A percentile compares a stretch with the other conserved stretches of the same genome.
These are phyloP conservation scores for Colletotrichum shisoi DNA, from an alignment of 2,329 filamentous ascomycete genomes.

Conservation along the genomic window DNA sequence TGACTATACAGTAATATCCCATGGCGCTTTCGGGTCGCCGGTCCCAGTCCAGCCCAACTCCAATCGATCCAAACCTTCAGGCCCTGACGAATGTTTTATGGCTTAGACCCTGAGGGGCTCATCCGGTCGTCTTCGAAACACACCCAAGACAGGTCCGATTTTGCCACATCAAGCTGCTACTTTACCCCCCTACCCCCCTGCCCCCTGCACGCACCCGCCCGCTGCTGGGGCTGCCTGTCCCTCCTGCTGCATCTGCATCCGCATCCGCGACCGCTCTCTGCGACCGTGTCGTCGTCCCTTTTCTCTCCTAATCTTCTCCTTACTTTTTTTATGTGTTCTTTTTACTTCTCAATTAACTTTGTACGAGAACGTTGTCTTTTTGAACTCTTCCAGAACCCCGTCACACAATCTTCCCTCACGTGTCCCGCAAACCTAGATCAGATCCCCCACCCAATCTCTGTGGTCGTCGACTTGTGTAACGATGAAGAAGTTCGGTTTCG, in stretches of 20 bases:
- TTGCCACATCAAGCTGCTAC: conserved; percentile 39
- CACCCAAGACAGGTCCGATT: conserved; percentile 40
- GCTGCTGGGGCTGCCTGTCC: conserved; percentile 10
- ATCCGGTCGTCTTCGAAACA: conserved; percentile 40
- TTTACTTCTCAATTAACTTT: conserved; percentile 20
- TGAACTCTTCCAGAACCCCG: conserved; percentile 24
- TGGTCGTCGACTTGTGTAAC: conserved; percentile 35
- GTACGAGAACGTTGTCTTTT: conserved; percentile 29
- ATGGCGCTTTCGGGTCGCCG: conserved; percentile 15
- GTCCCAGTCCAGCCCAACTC: conserved; percentile 18
- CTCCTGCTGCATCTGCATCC: conserved; percentile 24
- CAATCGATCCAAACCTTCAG: conserved; percentile 30
- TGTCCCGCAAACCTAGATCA: conserved; percentile 1
- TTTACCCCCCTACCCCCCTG: conserved; percentile 6
- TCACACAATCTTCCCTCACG: not conserved
- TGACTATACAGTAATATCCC: not conserved
- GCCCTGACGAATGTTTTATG: conserved; percentile 39
- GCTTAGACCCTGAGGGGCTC: conserved; percentile 39
- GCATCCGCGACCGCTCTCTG: conserved; percentile 12
- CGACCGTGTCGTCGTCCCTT: conserved; percentile 13
- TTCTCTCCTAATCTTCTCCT: conserved; percentile 21
- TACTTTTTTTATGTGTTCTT: conserved; percentile 9
- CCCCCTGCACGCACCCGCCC: conserved; percentile 16
- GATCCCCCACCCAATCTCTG: conserved; percentile 11
- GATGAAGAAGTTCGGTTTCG: conserved; percentile 70